A percentile compares a stretch with the other conserved stretches of the same genome.
phyloP scores from a whole-genome alignment of 1,284 basidiomycete genomes.

The Apiotrichum mycotoxinovorans region DNA sequence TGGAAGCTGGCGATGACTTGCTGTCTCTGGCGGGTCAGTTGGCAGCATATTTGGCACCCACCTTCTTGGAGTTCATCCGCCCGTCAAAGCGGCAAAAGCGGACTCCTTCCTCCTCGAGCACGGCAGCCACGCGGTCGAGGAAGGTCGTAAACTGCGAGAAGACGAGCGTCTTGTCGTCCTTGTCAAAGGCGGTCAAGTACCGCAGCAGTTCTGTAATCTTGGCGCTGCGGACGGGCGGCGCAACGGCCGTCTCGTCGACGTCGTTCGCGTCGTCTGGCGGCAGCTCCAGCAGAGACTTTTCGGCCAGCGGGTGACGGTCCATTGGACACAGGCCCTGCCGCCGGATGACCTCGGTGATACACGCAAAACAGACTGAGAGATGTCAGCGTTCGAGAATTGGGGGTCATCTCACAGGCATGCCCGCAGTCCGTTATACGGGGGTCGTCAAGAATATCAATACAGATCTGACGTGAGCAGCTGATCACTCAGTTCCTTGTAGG shows the following conservation, averaged over 20 bases:
- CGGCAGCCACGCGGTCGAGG: slow-evolving; percentile 70
- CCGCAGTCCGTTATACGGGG: slow-evolving; percentile 74
- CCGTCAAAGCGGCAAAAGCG: slow-evolving; percentile 76
- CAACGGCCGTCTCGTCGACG: slow-evolving; percentile 17
- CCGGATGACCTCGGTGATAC: slow-evolving; percentile 60
- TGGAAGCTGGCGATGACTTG: slow-evolving; percentile 72
- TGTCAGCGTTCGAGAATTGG: background rate
- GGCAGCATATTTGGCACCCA: slow-evolving; percentile 4
- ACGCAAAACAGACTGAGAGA: slow-evolving; percentile 56
- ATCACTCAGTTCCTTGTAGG: background rate
- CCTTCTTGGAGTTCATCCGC: slow-evolving; percentile 66
- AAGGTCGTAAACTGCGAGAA: slow-evolving; percentile 84
- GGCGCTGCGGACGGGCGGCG: slow-evolving; percentile 58
- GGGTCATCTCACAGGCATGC: slow-evolving; percentile 56
- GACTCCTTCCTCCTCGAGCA: slow-evolving; percentile 65
- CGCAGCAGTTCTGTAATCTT: slow-evolving; percentile 76
- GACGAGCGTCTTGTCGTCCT: slow-evolving; percentile 70
- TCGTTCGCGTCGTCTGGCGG: slow-evolving; percentile 51
- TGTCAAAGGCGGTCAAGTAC: slow-evolving; percentile 65
- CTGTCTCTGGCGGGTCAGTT: slow-evolving; percentile 54
- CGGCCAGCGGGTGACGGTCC: slow-evolving; percentile 67
- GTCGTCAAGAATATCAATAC: slow-evolving; percentile 63
- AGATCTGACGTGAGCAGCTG: slow-evolving; percentile 55
- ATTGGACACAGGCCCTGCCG: slow-evolving; percentile 74
- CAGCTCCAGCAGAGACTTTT: slow-evolving; percentile 64